Base-by-base conservation (phyloP, 225 moss, liverwort and hornwort genomes). In the Thuidium tamariscinum region DNA sequence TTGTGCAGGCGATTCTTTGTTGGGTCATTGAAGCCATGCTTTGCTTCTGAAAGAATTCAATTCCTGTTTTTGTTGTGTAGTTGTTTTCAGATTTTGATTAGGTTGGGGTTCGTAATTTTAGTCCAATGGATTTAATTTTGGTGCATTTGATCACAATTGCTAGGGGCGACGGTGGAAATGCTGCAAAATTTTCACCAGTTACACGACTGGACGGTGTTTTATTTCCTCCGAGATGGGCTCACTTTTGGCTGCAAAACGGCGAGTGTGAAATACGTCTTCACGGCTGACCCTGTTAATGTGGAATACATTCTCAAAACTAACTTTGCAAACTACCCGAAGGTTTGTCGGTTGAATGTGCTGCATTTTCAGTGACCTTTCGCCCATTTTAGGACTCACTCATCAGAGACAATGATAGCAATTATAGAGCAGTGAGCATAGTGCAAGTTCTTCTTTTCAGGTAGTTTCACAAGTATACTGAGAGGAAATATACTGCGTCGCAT, bases 291-390 rank as follows among this genome's bases (percentile, higher is more conserved):
- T 49, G 93, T 84, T 15, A 95, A 93, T 80, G 90, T 96, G 73
- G 92, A 94, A 82, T 76, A 93, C 76, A 91, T 97, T 7, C 90
- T 97, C 62, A 96, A 96, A 85, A 93, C 89, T 36, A 95, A 97
- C 77, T 97, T 96, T 84, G 76, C 87, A 23, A 96, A 96, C 59
- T 97, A 92, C 61, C 95, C 95, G 6, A 97, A 97, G 93, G 95
- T 95, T 16, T 14, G 44, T 42, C 18, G 3, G 17, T 70, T 55
- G 29, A 56, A 54, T 82, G 39, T 54, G 12, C 55, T 82, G 69
- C 55, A 69, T 32, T 39, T 32, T 29, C 30, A 55, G 21, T 18
- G 55, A 7, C 37, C 66, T 19, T 29, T 8, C 9, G 54, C 52
- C 14, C 52, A 29, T 54, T 65, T 17, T 25, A 26, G 41, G 29